phyloP scores from a whole-genome alignment of 306 rosid species.

The Potentilla sterilis region DNA sequence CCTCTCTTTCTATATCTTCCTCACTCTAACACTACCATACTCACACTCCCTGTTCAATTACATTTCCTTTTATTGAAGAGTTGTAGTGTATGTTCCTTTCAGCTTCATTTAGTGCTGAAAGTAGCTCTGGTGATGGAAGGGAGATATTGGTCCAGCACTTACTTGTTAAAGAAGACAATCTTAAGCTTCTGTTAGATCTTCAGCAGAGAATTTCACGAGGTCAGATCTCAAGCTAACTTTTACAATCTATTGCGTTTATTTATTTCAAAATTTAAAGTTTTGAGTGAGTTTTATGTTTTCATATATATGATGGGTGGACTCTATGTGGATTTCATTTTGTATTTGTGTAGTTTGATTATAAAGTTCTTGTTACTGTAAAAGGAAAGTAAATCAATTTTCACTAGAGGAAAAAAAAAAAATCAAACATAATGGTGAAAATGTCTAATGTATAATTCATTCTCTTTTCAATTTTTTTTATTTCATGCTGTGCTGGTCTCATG shows the following conservation, averaged over 20 bases:
- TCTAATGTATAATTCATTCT: constrained; percentile 2
- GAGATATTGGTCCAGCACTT: constrained; percentile 91
- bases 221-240: constrained; percentile 26
- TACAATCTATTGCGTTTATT: neutral
- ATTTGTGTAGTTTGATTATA: neutral
- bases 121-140: constrained; percentile 47
- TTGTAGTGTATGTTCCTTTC: constrained; percentile 29
- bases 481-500: constrained; percentile 13
- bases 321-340: neutral
- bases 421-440: constrained; percentile 2
- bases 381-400: too few species aligned
- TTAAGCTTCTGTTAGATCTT: constrained; percentile 65
- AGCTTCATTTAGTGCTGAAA: constrained; percentile 59
- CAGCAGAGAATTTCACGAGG: constrained; percentile 65
- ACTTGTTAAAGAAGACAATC: constrained; percentile 77
- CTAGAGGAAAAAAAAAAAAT: neutral
- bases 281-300: neutral
- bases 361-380: neutral
- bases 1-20: too few species aligned
- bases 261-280: neutral
- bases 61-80: constrained; percentile 9
- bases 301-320: neutral
- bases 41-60: neutral
- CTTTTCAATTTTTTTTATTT: constrained; percentile 4
- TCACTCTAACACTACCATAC: neutral